Evolutionary conservation across 2,329 filamentous ascomycete species (phyloP).

Genomic region (Botrytis galanthina): DNA sequence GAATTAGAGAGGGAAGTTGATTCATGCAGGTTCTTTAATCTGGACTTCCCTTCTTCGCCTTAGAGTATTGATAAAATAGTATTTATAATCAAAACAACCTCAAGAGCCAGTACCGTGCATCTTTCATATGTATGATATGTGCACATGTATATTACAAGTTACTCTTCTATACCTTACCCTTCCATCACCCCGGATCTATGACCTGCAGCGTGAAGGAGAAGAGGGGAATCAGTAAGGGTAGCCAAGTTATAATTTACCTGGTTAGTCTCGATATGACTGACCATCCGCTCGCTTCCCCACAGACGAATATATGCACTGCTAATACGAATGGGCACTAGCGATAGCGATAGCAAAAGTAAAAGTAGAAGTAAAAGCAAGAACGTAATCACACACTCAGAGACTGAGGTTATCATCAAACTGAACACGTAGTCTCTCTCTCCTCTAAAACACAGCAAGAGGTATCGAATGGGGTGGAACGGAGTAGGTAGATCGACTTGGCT

Average conservation of each 20-base stretch:
- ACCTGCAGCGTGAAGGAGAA: background rate
- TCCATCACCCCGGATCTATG: background rate
- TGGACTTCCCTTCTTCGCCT: background rate
- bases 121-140: background rate
- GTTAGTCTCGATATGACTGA: background rate
- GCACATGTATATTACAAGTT: background rate
- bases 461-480: background rate
- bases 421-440: background rate
- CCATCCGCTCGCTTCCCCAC: background rate
- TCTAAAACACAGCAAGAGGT: background rate
- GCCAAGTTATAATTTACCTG: background rate
- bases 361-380: too few relatives aligned
- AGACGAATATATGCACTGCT: background rate
- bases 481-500: background rate
- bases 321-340: too few relatives aligned
- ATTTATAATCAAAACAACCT: background rate
- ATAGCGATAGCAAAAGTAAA: too few relatives aligned
- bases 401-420: too few relatives aligned
- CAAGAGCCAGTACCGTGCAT: background rate
- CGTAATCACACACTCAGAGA: too few relatives aligned
- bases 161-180: background rate
- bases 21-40: background rate
- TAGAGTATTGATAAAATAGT: background rate
- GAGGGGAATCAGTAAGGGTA: background rate
- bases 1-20: background rate